Conservation (phyloP, 495 filamentous ascomycete genomes). For the Hypoxylon fragiforme region DNA sequence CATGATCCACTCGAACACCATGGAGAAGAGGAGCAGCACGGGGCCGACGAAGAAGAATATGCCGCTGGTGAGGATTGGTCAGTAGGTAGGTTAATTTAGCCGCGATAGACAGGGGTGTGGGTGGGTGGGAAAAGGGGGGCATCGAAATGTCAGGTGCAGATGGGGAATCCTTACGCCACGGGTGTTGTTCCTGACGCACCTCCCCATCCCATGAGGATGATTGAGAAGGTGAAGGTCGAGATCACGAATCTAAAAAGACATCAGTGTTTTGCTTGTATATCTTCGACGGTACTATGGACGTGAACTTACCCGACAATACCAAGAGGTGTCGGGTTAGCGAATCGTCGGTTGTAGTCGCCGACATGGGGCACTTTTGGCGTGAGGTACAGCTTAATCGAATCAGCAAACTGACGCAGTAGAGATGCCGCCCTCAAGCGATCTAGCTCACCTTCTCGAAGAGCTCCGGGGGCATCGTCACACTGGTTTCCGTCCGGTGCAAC, state of each 20-base stretch:
- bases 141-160: too few species aligned
- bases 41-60: constrained; percentile 62
- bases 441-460: constrained; percentile 55
- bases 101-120: constrained; percentile 12
- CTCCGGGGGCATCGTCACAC: constrained; percentile 55
- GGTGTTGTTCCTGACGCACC: constrained; percentile 51
- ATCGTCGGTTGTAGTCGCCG: constrained; percentile 52
- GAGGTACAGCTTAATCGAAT: constrained; percentile 57
- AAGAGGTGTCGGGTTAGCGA: constrained; percentile 59
- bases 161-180: constrained; percentile 48
- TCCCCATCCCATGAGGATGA: constrained; percentile 60
- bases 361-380: constrained; percentile 54
- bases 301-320: constrained; percentile 56
- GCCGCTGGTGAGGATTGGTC: constrained; percentile 41
- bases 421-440: too few species aligned
- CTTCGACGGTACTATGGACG: too few species aligned
- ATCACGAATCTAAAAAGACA: constrained; percentile 57
- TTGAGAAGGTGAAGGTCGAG: constrained; percentile 47
- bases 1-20: constrained; percentile 57
- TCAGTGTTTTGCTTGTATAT: too few species aligned
- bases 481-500: constrained; percentile 41
- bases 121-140: not conserved
- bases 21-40: constrained; percentile 49
- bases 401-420: too few species aligned
- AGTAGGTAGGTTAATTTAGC: constrained; percentile 12